Percentiles rank a stretch among this genome's conserved stretches.
Evolutionary conservation across 2,329 filamentous ascomycete genomes (phyloP).

Genomic region (Pleoardoris graminearum): DNA sequence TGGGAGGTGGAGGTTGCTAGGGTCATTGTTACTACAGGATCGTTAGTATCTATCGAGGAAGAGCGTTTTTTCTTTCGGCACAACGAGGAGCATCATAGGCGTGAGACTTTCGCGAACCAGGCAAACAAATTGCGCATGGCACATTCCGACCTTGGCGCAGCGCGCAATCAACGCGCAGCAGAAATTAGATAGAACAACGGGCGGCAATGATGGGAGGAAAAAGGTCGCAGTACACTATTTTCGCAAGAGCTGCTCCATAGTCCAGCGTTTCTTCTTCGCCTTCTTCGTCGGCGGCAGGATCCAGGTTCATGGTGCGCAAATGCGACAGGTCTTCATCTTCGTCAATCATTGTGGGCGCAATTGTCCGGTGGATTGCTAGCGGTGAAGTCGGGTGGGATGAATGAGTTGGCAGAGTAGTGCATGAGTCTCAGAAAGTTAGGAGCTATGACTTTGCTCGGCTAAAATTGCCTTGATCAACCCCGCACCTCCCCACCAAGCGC

Average conservation of each 20-base stretch:
- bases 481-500: neutral
- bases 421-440: constrained; percentile 14
- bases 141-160: too few relatives aligned
- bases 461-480: constrained; percentile 6
- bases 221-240: constrained; percentile 53
- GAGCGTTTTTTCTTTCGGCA: too few relatives aligned
- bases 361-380: neutral
- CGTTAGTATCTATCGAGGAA: constrained; percentile 1
- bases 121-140: too few relatives aligned
- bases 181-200: neutral
- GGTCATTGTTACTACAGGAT: constrained; percentile 15
- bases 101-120: too few relatives aligned
- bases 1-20: constrained; percentile 63
- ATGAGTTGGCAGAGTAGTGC: neutral
- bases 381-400: constrained; percentile 9
- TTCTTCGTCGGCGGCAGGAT: constrained; percentile 52
- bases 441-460: constrained; percentile 23
- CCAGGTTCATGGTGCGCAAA: constrained; percentile 20
- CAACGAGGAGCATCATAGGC: too few relatives aligned
- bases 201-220: neutral
- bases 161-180: too few relatives aligned
- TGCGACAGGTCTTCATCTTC: constrained; percentile 41
- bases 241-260: constrained; percentile 70
- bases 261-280: constrained; percentile 79
- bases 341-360: constrained; percentile 35